Evolutionary conservation across 306 rosid species (phyloP).

Genomic region (Cucurbita ficifolia): DNA sequence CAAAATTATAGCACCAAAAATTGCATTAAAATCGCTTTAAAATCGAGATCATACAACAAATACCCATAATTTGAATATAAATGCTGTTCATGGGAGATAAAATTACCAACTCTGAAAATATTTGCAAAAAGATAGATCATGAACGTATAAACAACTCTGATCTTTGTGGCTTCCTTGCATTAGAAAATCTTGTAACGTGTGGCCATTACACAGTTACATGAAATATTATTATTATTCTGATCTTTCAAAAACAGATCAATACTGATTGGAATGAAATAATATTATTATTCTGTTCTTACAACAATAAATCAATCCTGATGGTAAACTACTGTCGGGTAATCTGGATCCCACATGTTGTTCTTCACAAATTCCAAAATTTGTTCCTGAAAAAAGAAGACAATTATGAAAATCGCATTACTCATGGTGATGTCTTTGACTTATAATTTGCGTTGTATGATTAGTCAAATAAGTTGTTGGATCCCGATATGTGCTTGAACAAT

Average conservation of each 20-base stretch:
- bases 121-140: background rate
- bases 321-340: conserved; percentile 71
- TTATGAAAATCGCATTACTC: background rate
- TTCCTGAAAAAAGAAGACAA: conserved; percentile 37
- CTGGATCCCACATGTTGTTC: conserved; percentile 86
- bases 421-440: background rate
- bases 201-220: background rate
- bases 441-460: background rate
- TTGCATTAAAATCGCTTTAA: no score
- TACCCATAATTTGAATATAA: no score
- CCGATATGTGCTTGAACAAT: background rate
- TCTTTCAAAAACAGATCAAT: conserved; percentile 14
- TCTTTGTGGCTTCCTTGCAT: background rate
- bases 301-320: conserved; percentile 32
- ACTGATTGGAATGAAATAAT: background rate
- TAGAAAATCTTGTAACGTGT: background rate
- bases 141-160: background rate
- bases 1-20: no score
- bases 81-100: background rate
- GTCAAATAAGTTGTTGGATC: background rate
- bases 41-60: no score
- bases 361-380: conserved; percentile 45
- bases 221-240: background rate
- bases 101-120: background rate
- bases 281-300: background rate